These are phyloP conservation scores for Sarocladium brachiariae DNA, from an alignment of 2,329 filamentous ascomycete species.

Conservation along the genomic window DNA sequence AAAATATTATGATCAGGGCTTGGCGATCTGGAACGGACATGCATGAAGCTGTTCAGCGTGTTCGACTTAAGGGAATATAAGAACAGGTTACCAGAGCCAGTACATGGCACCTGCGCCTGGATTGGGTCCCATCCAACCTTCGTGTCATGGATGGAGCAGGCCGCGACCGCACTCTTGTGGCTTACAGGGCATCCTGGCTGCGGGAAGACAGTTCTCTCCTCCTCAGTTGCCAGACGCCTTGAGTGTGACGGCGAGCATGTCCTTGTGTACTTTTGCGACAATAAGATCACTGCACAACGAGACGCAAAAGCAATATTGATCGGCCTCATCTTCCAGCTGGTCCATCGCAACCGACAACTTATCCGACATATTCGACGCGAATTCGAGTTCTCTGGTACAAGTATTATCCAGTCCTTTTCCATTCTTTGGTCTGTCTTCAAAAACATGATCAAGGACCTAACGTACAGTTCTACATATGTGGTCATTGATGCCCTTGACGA, in stretches of 20 bases:
- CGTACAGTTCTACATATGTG: slow-evolving; percentile 20
- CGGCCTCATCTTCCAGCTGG: slow-evolving; percentile 27
- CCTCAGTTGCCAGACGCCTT: slow-evolving; percentile 25
- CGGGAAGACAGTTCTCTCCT: slow-evolving; percentile 30
- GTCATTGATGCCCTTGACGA: slow-evolving; percentile 33
- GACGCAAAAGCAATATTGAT: slow-evolving; percentile 28
- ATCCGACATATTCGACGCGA: slow-evolving; percentile 24
- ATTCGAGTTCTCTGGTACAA: slow-evolving; percentile 23
- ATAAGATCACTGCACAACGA: slow-evolving; percentile 24
- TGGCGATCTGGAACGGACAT: slow-evolving; percentile 24
- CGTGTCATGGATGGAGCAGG: slow-evolving; percentile 22
- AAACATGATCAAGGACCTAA: slow-evolving; percentile 23
- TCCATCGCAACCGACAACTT: slow-evolving; percentile 23
- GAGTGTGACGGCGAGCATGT: slow-evolving; percentile 14
- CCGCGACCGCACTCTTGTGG: slow-evolving; percentile 25
- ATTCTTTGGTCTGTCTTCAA: slow-evolving; percentile 28
- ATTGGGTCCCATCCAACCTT: slow-evolving; percentile 24
- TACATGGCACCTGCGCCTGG: slow-evolving; percentile 30
- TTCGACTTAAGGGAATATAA: slow-evolving; percentile 24
- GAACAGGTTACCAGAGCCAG: slow-evolving; percentile 20
- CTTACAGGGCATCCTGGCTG: slow-evolving; percentile 29
- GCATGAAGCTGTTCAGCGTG: slow-evolving; percentile 24
- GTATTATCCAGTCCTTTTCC: slow-evolving; percentile 26
- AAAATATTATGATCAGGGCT: too few species aligned
- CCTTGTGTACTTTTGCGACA: slow-evolving; percentile 28